Percentiles rank a stretch among this genome's conserved stretches.
phyloP scores from a whole-genome alignment of 1,139 yeast species.

The Geotrichum aggregatum region DNA sequence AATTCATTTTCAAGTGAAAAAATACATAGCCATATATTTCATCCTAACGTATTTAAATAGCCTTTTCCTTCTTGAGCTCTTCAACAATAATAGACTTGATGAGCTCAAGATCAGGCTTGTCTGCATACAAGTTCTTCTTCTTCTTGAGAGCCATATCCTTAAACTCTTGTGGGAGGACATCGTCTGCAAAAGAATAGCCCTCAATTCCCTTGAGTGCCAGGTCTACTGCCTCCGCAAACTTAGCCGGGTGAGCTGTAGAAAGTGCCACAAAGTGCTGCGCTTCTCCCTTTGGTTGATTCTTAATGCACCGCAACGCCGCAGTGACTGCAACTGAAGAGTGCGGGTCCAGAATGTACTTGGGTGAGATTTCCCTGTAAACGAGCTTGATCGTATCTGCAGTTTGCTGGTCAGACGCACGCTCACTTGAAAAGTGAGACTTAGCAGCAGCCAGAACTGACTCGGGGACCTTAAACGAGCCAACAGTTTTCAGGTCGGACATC shows the following conservation, averaged over 20 bases:
- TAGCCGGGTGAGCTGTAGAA: slow-evolving; percentile 98
- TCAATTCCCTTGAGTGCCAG: slow-evolving; percentile 61
- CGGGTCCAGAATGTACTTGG: slow-evolving; percentile 86
- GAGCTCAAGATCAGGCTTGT: slow-evolving; percentile 64
- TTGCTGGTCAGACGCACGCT: slow-evolving; percentile 70
- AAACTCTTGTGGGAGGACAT: slow-evolving; percentile 86
- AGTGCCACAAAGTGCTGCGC: slow-evolving; percentile 62
- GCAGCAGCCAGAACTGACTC: slow-evolving; percentile 63
- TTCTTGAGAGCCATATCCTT: slow-evolving; percentile 64
- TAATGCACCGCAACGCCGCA: slow-evolving; percentile 62
- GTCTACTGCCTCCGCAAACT: slow-evolving; percentile 93
- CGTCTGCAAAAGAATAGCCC: slow-evolving; percentile 78
- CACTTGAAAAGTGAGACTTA: slow-evolving; percentile 65
- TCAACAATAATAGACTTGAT: slow-evolving; percentile 73
- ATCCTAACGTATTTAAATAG: not conserved
- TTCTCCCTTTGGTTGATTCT: slow-evolving; percentile 44
- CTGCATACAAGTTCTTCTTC: slow-evolving; percentile 72
- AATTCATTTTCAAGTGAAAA: slow-evolving; percentile 2
- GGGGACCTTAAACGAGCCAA: slow-evolving; percentile 74
- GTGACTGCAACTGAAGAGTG: slow-evolving; percentile 94
- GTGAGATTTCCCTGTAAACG: slow-evolving; percentile 56
- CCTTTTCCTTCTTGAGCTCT: slow-evolving; percentile 52
- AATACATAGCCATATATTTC: not conserved
- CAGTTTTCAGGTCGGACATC: slow-evolving; percentile 73
- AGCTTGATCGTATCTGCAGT: slow-evolving; percentile 72